These are phyloP conservation scores for Prosopis cineraria DNA, from an alignment of 306 rosid species.

Conservation along the genomic window DNA sequence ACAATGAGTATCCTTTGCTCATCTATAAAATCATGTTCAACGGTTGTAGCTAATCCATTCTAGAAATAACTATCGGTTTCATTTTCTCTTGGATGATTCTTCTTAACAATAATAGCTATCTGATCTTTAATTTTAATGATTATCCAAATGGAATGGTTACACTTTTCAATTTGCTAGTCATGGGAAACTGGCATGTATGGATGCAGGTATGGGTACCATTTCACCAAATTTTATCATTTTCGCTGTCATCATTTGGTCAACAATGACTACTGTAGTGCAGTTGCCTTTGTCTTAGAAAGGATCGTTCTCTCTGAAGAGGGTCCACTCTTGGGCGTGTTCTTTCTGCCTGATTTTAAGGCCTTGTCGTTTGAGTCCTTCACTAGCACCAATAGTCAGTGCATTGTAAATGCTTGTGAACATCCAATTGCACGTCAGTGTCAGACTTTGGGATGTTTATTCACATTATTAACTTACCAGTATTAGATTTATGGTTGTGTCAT, in stretches of 20 bases:
- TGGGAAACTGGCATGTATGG: constrained; percentile 79
- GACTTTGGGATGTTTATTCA: constrained; percentile 25
- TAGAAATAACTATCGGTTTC: constrained; percentile 2
- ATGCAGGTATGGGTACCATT: constrained; percentile 65
- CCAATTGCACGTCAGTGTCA: constrained; percentile 13
- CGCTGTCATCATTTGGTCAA: constrained; percentile 22
- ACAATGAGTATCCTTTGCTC: constrained; percentile 85
- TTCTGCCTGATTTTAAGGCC: constrained; percentile 18
- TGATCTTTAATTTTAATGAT: constrained; percentile 91
- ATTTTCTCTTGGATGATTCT: constrained; percentile 35
- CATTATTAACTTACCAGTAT: constrained; percentile 2
- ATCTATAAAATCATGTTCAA: constrained; percentile 18
- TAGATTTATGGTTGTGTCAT: background rate
- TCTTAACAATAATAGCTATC: constrained; percentile 86
- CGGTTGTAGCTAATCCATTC: constrained; percentile 24
- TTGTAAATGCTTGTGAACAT: background rate
- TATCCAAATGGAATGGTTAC: constrained; percentile 99
- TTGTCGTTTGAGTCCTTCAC: background rate
- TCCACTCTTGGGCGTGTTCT: constrained; percentile 17
- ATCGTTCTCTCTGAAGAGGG: constrained; percentile 11
- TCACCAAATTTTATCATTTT: constrained; percentile 20
- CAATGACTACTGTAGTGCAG: constrained; percentile 20
- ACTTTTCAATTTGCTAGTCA: constrained; percentile 90
- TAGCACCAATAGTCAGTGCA: background rate
- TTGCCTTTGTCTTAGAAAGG: constrained; percentile 11